Conservation (phyloP, 176 grass and related monocot species). For the Oryza glaberrima region DNA sequence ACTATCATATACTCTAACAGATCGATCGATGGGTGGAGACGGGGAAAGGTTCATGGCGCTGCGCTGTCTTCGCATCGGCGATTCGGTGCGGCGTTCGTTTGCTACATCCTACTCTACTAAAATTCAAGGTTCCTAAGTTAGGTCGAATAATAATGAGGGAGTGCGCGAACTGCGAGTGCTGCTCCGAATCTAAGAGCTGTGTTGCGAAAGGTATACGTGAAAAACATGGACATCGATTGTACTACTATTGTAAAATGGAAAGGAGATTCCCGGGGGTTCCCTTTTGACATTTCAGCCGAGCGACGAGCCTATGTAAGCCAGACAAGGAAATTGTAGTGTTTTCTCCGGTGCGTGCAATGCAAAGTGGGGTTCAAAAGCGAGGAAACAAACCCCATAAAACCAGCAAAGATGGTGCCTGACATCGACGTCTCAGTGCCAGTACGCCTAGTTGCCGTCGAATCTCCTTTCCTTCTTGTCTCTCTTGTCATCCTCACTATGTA, state of each 20-base stretch:
- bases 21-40: not conserved
- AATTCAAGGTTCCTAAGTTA: not conserved
- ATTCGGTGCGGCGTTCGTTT: too few species aligned
- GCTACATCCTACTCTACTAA: not conserved
- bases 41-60: not conserved
- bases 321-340: not conserved
- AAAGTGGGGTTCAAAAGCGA: constrained; percentile 26
- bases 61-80: not conserved
- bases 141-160: not conserved
- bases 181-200: not conserved
- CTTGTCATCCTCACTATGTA: not conserved
- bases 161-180: not conserved
- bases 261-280: not conserved
- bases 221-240: not conserved
- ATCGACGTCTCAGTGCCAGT: constrained; percentile 31
- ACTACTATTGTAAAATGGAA: not conserved
- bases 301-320: not conserved
- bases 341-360: constrained; percentile 10
- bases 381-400: constrained; percentile 9
- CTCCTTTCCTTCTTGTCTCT: not conserved
- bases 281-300: not conserved
- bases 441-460: constrained; percentile 40
- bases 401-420: constrained; percentile 33
- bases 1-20: too few species aligned
- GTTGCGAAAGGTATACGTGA: not conserved